Base-by-base conservation (phyloP, 805 yeast genomes). In the Barnettozyma vustinii region DNA sequence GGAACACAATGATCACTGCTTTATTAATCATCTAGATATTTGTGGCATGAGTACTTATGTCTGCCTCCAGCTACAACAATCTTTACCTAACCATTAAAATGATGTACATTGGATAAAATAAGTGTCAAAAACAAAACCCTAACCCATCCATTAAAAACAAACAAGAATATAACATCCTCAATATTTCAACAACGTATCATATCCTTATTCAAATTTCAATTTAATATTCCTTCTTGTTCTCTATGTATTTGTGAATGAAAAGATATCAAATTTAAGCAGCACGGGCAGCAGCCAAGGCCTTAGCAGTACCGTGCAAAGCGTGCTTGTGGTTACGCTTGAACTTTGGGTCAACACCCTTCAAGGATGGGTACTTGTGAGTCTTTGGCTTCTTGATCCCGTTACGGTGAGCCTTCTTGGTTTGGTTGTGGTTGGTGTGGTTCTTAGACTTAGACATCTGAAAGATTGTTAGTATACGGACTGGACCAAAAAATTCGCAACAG, bases 341-440 rank as follows among this genome's bases (percentile, higher is more conserved):
- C 86, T 94, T 94, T 73, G 99, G 84, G 77, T 94, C 98, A 75
- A 92, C 97, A 83, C 96, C 96, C 80, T 88, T 92, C 77, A 89
- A 82, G 62, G 98, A 91, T 65, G 97, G 96, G 84, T 92, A 90
- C 82, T 88, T 91, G 96, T 83, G 78, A 72, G 96, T 85, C 84
- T 82, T 87, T 68, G 97, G 97, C 91, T 92, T 94, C 87, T 92
- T 92, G 82, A 94, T 92, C 81, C 99, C 99, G 87, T 94, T 94
- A 75, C 85, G 91, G 97, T 94, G 99, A 71, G 98, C 98, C 95
- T 94, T 94, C 75, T 78, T 87, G 90, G 86, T 87, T 80, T 92
- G 98, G 95, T 94, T 94, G 80, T 94, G 99, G 79, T 90, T 91
- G 79, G 99, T 94, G 77, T 94, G 98, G 81, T 94, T 94, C 97